A percentile compares a stretch with the other conserved stretches of the same genome.
These are phyloP conservation scores for Panicum miliaceum DNA, from an alignment of 176 grass and related monocot genomes.

Conservation along the genomic window DNA sequence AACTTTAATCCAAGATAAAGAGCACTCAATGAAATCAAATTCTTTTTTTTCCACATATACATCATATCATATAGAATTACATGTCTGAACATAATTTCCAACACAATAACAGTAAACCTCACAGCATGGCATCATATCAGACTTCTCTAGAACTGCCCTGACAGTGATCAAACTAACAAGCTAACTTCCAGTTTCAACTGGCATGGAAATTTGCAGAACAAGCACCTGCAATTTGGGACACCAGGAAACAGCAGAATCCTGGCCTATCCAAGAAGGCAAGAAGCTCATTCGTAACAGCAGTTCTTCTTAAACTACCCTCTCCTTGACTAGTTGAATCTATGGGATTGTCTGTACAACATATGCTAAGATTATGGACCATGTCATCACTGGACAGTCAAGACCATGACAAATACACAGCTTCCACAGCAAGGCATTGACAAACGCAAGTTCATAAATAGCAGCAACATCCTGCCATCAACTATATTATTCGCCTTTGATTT, in stretches of 20 bases:
- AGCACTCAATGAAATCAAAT: background rate
- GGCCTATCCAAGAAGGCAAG: background rate
- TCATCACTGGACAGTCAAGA: background rate
- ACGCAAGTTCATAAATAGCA: background rate
- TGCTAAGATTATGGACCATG: background rate
- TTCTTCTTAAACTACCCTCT: background rate
- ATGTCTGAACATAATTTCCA: background rate
- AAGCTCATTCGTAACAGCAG: background rate
- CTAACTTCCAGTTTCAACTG: background rate
- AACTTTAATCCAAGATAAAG: background rate
- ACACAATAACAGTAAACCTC: background rate
- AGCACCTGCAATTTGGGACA: background rate
- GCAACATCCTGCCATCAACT: background rate
- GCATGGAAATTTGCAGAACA: background rate
- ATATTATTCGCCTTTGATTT: background rate
- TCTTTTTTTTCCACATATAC: background rate
- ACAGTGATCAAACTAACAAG: background rate
- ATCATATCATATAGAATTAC: background rate
- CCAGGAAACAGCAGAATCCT: background rate
- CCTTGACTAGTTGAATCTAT: background rate
- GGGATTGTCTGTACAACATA: background rate
- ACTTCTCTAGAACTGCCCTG: background rate
- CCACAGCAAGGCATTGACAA: slow-evolving; percentile 2
- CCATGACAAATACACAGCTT: background rate
- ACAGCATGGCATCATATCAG: background rate